Conservation (phyloP, 2,329 filamentous ascomycete species). For the Eutypella sp. region DNA sequence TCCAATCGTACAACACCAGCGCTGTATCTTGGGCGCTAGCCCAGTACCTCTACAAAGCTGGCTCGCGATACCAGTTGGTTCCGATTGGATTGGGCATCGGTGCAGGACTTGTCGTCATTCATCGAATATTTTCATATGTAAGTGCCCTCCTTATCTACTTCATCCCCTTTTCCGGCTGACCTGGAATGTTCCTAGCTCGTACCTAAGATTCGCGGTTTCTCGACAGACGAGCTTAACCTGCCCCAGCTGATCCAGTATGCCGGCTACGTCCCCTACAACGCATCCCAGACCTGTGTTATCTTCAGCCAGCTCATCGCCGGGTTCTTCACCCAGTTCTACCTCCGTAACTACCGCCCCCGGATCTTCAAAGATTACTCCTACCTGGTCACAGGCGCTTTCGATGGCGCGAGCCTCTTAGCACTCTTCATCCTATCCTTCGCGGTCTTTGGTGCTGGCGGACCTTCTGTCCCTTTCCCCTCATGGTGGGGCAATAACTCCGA, state of each 20-base stretch:
- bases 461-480: slow-evolving; percentile 38
- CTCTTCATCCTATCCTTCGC: slow-evolving; percentile 52
- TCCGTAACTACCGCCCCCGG: slow-evolving; percentile 46
- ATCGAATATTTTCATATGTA: slow-evolving; percentile 39
- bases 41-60: slow-evolving; percentile 45
- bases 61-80: slow-evolving; percentile 40
- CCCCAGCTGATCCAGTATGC: slow-evolving; percentile 51
- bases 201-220: slow-evolving; percentile 40
- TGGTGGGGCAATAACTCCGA: slow-evolving; percentile 52
- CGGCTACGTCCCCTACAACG: slow-evolving; percentile 51
- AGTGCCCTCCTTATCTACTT: slow-evolving; percentile 8
- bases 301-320: slow-evolving; percentile 40
- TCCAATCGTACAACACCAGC: slow-evolving; percentile 46
- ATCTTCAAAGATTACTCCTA: slow-evolving; percentile 52
- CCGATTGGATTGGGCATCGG: slow-evolving; percentile 48
- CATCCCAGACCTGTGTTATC: slow-evolving; percentile 50
- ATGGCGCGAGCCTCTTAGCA: slow-evolving; percentile 43
- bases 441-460: slow-evolving; percentile 47
- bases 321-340: slow-evolving; percentile 46
- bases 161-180: slow-evolving; percentile 1
- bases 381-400: slow-evolving; percentile 47
- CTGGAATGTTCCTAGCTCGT: slow-evolving; percentile 30
- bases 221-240: slow-evolving; percentile 42
- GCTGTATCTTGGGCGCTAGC: slow-evolving; percentile 47
- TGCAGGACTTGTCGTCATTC: slow-evolving; percentile 35